Evolutionary conservation across 495 filamentous ascomycete genomes (phyloP).

Genomic region (Podospora anserina): DNA sequence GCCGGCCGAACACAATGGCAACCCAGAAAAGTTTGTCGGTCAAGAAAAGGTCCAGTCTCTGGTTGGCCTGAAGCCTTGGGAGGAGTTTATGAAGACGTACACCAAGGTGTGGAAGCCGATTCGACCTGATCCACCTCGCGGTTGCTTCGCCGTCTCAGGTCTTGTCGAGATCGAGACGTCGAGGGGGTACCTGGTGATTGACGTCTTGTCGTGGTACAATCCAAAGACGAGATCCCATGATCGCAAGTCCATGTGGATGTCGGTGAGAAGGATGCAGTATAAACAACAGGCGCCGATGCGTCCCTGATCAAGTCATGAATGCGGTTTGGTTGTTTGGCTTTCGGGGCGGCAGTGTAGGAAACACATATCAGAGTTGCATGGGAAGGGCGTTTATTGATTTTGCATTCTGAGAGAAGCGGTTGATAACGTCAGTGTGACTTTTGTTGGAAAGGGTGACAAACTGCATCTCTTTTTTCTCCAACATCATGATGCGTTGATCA

Average conservation of each 20-base stretch:
- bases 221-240: conserved; percentile 25
- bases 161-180: conserved; percentile 62
- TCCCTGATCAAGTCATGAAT: background rate
- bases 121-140: conserved; percentile 53
- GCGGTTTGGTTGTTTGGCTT: background rate
- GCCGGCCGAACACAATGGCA: background rate
- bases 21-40: background rate
- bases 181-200: conserved; percentile 39
- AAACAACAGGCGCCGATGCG: conserved; percentile 16
- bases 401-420: background rate
- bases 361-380: background rate
- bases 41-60: conserved; percentile 11
- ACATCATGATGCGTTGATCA: background rate
- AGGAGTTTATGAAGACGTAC: conserved; percentile 55
- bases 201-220: conserved; percentile 33
- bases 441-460: background rate
- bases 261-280: conserved; percentile 14
- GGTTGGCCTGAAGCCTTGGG: conserved; percentile 30
- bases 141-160: conserved; percentile 61
- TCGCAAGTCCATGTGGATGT: conserved; percentile 13
- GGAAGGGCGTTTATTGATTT: background rate
- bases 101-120: conserved; percentile 43
- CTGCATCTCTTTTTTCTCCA: too few relatives aligned
- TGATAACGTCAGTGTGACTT: background rate
- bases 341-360: background rate